phyloP scores from a whole-genome alignment of 768 basidiomycete genomes.

The Serendipita sp. region DNA sequence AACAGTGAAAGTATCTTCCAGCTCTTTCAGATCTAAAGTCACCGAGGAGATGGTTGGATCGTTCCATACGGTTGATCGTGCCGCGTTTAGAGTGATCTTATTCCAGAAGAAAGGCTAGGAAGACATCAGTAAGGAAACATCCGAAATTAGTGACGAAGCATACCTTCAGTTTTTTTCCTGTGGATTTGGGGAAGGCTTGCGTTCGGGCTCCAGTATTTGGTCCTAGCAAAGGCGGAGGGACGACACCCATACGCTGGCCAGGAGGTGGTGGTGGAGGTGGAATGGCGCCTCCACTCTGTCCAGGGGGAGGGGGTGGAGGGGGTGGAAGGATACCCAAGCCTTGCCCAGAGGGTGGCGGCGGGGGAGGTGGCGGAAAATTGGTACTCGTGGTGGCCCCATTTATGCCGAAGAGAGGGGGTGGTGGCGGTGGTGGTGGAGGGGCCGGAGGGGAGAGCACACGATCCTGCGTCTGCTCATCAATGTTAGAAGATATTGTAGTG shows the following conservation, averaged over 20 bases:
- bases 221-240: slow-evolving; percentile 4
- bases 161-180: slow-evolving; percentile 2
- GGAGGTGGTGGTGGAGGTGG: slow-evolving; percentile 26
- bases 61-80: slow-evolving; percentile 51
- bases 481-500: slow-evolving; percentile 12
- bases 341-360: no score
- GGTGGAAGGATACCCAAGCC: background rate
- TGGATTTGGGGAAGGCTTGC: slow-evolving; percentile 15
- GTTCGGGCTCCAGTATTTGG: slow-evolving; percentile 13
- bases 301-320: slow-evolving; percentile 23
- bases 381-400: slow-evolving; percentile 16
- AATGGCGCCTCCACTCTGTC: slow-evolving; percentile 12
- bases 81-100: slow-evolving; percentile 36
- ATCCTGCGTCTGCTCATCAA: background rate
- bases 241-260: slow-evolving; percentile 15
- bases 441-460: slow-evolving; percentile 11
- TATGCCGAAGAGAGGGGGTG: slow-evolving; percentile 11
- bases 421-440: slow-evolving; percentile 10
- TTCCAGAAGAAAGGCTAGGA: slow-evolving; percentile 82
- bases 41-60: slow-evolving; percentile 26
- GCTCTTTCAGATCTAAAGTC: slow-evolving; percentile 44
- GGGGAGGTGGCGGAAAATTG: no score
- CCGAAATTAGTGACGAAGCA: background rate
- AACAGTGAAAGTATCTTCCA: slow-evolving; percentile 57
- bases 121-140: background rate